Base-by-base conservation (phyloP, 83 land plant genomes). In the Picea abies region DNA sequence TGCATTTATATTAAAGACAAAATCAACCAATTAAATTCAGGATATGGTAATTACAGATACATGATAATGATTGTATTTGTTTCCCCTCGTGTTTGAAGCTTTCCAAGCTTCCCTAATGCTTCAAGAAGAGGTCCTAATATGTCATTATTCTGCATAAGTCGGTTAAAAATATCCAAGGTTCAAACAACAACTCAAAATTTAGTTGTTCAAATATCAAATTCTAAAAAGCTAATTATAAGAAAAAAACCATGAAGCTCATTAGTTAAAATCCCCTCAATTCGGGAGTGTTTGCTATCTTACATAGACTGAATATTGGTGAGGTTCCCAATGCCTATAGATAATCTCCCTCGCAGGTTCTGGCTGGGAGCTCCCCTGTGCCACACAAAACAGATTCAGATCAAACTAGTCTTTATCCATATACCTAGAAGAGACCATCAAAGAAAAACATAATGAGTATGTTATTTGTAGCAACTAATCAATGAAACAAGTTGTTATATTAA, bases 101-200 rank as follows among this genome's bases (percentile, higher is more conserved):
- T 35, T 35, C 3, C 35, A 35, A 35, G 35, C 35, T 35, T 35
- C 35, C 35, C 35, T 35, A 35, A 35, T 35, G 35, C 35, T 35
- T 35, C 35, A 35, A 2, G 35, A 66, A 94, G 85, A 65, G 88
- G 75, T 37, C 97, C 97, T 47, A 87, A 79, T 72, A 94, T 86
- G 82, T 86, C 88, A 84, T 94, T 94, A 86, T 91, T 94, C 80
- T 94, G 91, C 47, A 92, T 67, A 7, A 91, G 88, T 89, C 97
- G 91, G 84, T 60, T 68, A 56, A 84, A 12, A 66, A 7, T 4
- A 2, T n/a, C 7, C n/a, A 78, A 14, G 19, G 67, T n/a, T 70
- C 71, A 63, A 19, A 26, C 41, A 16, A 2, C 66, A 26, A 56
- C 61, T 44, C 37, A 58, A 7, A 70, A 17, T 26, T 49, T 29